Percentiles rank a stretch among this genome's conserved stretches.
These are phyloP conservation scores for Ascosphaera aggregata DNA, from an alignment of 2,329 filamentous ascomycete genomes.

Conservation along the genomic window DNA sequence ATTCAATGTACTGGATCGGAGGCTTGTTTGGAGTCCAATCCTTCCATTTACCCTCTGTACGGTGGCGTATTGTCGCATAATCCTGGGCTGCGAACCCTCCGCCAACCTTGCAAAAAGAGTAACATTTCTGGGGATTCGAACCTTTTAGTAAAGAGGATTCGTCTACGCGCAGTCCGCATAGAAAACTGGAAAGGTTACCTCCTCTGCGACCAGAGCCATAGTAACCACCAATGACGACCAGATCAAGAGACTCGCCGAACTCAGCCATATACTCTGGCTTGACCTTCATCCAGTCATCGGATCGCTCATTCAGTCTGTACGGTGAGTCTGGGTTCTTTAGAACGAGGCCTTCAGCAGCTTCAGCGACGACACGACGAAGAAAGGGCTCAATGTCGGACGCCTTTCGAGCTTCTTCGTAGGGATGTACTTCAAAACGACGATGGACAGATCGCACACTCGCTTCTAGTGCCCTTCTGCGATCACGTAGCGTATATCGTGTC, in stretches of 20 bases:
- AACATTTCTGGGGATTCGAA: constrained; percentile 47
- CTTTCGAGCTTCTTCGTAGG: constrained; percentile 40
- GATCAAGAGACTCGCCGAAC: constrained; percentile 82
- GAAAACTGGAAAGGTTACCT: constrained; percentile 58
- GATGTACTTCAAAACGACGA: constrained; percentile 63
- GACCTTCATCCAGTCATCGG: constrained; percentile 95
- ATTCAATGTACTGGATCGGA: constrained; percentile 53
- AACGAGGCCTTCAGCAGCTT: constrained; percentile 73
- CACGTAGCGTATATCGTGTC: constrained; percentile 60
- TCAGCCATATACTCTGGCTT: constrained; percentile 98
- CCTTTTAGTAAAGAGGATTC: constrained; percentile 12
- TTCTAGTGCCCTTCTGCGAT: constrained; percentile 53
- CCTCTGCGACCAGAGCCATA: constrained; percentile 74
- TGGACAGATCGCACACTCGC: constrained; percentile 45
- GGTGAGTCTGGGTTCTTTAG: constrained; percentile 78
- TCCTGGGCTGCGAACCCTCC: constrained; percentile 72
- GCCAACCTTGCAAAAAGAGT: constrained; percentile 97
- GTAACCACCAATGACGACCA: constrained; percentile 74
- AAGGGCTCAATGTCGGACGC: constrained; percentile 54
- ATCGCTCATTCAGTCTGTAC: constrained; percentile 72
- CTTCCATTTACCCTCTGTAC: constrained; percentile 78
- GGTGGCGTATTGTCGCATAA: constrained; percentile 59
- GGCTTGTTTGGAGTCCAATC: constrained; percentile 61
- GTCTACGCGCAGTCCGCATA: constrained; percentile 68
- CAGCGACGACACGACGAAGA: constrained; percentile 62